A percentile compares a stretch with the other conserved stretches of the same genome.
These are phyloP conservation scores for Botryotinia globosa DNA, from an alignment of 2,329 filamentous ascomycete species.

Conservation along the genomic window DNA sequence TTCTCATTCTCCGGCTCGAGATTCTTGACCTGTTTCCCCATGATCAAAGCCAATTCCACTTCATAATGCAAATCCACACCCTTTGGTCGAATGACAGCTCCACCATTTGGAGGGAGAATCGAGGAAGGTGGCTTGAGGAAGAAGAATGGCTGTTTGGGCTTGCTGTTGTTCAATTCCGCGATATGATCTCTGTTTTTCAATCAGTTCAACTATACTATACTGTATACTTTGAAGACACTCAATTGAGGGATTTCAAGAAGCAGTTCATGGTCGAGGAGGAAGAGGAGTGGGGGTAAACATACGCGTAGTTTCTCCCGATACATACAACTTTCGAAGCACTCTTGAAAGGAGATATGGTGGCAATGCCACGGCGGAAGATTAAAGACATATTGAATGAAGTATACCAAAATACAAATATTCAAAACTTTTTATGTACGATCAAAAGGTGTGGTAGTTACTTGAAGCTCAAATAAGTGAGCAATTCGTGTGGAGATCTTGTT, in stretches of 20 bases:
- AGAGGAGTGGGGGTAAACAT: slow-evolving; percentile 40
- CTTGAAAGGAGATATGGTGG: slow-evolving; percentile 47
- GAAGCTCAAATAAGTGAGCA: not conserved
- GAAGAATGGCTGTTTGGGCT: slow-evolving; percentile 96
- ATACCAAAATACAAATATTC: not conserved
- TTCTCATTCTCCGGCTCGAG: slow-evolving; percentile 70
- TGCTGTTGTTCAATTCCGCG: slow-evolving; percentile 80
- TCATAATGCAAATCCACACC: slow-evolving; percentile 91
- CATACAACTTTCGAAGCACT: slow-evolving; percentile 64
- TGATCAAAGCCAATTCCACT: slow-evolving; percentile 86
- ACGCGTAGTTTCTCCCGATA: slow-evolving; percentile 96
- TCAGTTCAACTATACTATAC: not conserved
- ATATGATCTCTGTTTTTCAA: slow-evolving; percentile 72
- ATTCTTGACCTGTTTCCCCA: slow-evolving; percentile 77
- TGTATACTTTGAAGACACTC: not conserved
- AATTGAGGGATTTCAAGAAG: slow-evolving; percentile 15
- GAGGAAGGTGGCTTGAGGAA: slow-evolving; percentile 93
- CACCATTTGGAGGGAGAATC: slow-evolving; percentile 74
- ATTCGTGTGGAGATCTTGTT: slow-evolving; percentile 1
- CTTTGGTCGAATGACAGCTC: slow-evolving; percentile 76
- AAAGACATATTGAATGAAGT: slow-evolving; percentile 32
- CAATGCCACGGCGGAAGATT: slow-evolving; percentile 35
- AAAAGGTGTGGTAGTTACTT: not conserved
- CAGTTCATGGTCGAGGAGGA: slow-evolving; percentile 4
- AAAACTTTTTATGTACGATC: not conserved